These are phyloP conservation scores for Quillaja saponaria DNA, from an alignment of 306 rosid species.

Conservation along the genomic window DNA sequence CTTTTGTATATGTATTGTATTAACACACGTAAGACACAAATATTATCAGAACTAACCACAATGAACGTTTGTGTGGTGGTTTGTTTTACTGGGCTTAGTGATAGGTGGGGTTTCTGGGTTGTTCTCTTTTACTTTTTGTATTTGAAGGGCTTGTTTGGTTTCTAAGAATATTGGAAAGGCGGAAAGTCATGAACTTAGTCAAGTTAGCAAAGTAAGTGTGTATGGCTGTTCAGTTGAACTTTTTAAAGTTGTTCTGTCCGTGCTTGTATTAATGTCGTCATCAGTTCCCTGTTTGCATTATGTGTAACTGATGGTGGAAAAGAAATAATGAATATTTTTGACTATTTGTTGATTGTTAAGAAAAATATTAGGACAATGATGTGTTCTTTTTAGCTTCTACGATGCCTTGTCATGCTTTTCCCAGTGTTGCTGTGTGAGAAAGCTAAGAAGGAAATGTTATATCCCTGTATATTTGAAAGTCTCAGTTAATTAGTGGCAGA, in stretches of 20 bases:
- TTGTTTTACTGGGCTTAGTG: constrained; percentile 16
- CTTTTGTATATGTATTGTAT: background rate
- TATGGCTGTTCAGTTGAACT: background rate
- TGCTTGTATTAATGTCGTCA: background rate
- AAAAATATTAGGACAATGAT: no score
- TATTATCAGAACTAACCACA: constrained; percentile 19
- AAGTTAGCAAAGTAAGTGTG: constrained; percentile 18
- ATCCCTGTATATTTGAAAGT: no score
- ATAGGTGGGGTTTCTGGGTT: constrained; percentile 40
- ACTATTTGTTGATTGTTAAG: no score
- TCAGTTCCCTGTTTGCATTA: constrained; percentile 14
- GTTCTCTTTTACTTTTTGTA: background rate
- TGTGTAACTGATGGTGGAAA: background rate
- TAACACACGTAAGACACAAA: background rate
- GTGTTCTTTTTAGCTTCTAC: no score
- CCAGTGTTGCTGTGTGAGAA: no score
- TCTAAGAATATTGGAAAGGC: background rate
- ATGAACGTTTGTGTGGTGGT: background rate
- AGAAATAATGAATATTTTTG: no score
- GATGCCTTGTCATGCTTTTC: no score
- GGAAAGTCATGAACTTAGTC: constrained; percentile 27
- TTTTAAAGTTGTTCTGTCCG: background rate
- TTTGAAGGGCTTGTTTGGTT: constrained; percentile 20
- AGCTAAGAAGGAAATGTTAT: no score
- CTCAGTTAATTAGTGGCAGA: no score